phyloP scores from a whole-genome alignment of 257 asterid species.

The Solanum sitiens region DNA sequence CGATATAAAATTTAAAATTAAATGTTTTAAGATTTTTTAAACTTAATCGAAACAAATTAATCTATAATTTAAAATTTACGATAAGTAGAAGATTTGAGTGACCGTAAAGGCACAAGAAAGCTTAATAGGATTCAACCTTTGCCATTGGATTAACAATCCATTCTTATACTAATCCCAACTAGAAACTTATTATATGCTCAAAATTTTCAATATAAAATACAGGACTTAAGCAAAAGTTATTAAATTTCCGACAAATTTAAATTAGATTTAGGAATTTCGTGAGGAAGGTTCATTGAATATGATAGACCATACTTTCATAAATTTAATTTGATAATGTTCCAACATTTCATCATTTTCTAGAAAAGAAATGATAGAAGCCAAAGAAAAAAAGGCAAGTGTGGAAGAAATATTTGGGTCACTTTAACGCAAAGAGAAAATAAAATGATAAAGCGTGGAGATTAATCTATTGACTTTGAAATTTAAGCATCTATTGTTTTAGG shows the following conservation, averaged over 20 bases:
- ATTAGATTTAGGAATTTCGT: not conserved
- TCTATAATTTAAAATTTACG: too few relatives aligned
- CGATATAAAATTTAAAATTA: too few relatives aligned
- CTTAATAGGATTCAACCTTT: not conserved
- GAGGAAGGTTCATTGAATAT: not conserved
- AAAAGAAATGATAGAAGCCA: not conserved
- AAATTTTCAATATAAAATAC: not conserved
- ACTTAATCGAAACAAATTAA: too few relatives aligned
- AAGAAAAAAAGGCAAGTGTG: not conserved
- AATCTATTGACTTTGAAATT: not conserved
- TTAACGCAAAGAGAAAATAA: not conserved
- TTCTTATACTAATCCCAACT: not conserved
- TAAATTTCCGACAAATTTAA: too few relatives aligned
- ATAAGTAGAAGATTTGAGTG: too few relatives aligned
- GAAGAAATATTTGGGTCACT: not conserved
- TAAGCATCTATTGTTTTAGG: not conserved
- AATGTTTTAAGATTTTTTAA: too few relatives aligned
- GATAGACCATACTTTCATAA: not conserved
- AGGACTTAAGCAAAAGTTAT: fast-evolving
- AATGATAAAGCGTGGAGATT: not conserved
- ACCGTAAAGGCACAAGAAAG: not conserved
- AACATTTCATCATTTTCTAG: not conserved
- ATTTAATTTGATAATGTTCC: not conserved
- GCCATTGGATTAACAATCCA: not conserved
- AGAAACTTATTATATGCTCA: not conserved